These are phyloP conservation scores for Pseudocercospora fijiensis DNA, from an alignment of 2,329 filamentous ascomycete species.

Conservation along the genomic window DNA sequence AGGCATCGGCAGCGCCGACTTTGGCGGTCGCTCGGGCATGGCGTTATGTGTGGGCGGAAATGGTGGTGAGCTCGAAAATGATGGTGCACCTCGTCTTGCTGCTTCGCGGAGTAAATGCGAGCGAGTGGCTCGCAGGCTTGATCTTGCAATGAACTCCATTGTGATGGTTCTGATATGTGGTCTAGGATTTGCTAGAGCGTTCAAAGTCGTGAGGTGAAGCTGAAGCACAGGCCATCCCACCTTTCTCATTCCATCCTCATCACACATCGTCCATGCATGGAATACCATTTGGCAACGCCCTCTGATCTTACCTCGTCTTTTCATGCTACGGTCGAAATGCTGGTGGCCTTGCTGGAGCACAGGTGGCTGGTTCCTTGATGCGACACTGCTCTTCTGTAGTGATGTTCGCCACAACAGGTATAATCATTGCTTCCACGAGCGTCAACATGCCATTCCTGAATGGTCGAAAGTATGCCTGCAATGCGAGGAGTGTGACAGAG, in stretches of 20 bases:
- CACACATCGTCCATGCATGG: neutral
- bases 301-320: neutral
- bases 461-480: neutral
- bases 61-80: conserved; percentile 26
- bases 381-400: neutral
- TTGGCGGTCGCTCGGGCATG: conserved; percentile 32
- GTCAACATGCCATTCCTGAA: neutral
- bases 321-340: neutral
- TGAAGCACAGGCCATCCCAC: neutral
- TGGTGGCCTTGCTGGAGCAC: neutral
- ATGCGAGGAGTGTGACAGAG: neutral
- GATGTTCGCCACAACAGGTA: neutral
- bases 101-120: conserved; percentile 22
- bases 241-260: neutral
- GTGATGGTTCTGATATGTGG: neutral
- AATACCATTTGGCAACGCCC: no score
- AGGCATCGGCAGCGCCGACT: conserved; percentile 48
- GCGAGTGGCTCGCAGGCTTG: conserved; percentile 30
- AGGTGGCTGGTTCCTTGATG: neutral
- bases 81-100: conserved; percentile 12
- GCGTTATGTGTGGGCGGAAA: conserved; percentile 29
- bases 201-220: neutral
- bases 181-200: neutral
- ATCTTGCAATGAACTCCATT: conserved; percentile 31
- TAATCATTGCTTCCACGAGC: neutral